Conservation (phyloP, 768 basidiomycete species). For the Leucogyrophana mollusca region DNA sequence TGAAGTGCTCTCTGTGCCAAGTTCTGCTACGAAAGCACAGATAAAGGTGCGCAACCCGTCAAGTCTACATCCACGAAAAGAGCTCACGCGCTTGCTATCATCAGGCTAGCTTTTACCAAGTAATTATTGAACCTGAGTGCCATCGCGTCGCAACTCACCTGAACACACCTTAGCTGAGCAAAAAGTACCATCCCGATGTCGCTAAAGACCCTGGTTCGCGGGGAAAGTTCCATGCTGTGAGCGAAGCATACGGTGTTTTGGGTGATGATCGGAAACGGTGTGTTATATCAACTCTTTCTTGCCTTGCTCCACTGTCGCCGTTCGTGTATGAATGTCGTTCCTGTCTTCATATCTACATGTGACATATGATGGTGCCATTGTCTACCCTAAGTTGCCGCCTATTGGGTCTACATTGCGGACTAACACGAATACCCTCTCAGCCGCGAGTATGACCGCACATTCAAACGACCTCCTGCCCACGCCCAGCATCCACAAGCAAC, state of each 20-base stretch:
- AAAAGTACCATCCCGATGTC: slow-evolving; percentile 45
- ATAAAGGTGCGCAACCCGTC: slow-evolving; percentile 32
- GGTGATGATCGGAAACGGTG: slow-evolving; percentile 46
- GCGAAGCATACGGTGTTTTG: slow-evolving; percentile 46
- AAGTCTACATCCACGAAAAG: too few relatives aligned
- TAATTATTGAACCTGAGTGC: slow-evolving; percentile 4
- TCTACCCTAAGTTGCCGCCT: background rate
- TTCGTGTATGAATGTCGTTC: too few relatives aligned
- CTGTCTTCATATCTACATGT: background rate
- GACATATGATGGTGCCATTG: too few relatives aligned
- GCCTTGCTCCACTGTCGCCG: too few relatives aligned
- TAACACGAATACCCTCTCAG: too few relatives aligned
- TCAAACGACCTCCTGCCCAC: slow-evolving; percentile 5
- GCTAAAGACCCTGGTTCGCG: slow-evolving; percentile 36
- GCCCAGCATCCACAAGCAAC: slow-evolving; percentile 30
- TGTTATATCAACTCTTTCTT: background rate
- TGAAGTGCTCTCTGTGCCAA: slow-evolving; percentile 23
- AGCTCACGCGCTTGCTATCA: too few relatives aligned
- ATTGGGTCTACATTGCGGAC: background rate
- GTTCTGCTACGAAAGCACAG: slow-evolving; percentile 29
- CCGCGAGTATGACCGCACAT: slow-evolving; percentile 30
- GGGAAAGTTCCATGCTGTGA: slow-evolving; percentile 42
- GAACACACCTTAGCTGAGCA: slow-evolving; percentile 39
- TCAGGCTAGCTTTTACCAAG: slow-evolving; percentile 31
- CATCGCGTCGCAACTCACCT: background rate